Conservation (phyloP, 2,329 filamentous ascomycete genomes). For the Sporothrix inflata region DNA sequence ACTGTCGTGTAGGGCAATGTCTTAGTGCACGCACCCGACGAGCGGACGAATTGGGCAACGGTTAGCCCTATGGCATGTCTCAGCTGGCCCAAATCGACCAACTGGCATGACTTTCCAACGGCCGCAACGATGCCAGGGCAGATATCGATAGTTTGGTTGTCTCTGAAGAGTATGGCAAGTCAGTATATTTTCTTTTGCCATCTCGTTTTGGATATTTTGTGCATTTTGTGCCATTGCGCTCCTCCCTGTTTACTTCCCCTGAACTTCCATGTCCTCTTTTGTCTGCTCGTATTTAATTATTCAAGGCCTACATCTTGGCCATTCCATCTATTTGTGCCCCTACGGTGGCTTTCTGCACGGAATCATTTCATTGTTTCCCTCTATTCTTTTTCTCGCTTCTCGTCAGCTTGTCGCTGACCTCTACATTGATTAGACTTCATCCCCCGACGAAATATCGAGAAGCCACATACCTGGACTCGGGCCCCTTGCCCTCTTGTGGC, state of each 20-base stretch:
- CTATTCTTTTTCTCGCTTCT: not conserved
- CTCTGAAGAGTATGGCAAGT: not conserved
- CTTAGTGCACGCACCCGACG: not conserved
- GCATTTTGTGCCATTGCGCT: not conserved
- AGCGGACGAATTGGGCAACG: not conserved
- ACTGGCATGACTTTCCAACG: constrained; percentile 1
- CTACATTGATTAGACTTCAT: not conserved
- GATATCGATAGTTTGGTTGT: not conserved
- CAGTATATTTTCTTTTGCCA: not conserved
- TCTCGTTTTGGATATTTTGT: not conserved
- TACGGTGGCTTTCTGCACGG: not conserved
- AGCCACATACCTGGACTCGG: constrained; percentile 1
- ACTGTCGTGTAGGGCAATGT: not conserved
- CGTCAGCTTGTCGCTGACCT: not conserved
- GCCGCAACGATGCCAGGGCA: not conserved
- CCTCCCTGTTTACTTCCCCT: not conserved
- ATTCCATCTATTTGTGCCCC: not conserved
- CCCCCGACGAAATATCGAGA: not conserved
- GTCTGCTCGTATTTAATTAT: not conserved
- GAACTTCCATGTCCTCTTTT: not conserved
- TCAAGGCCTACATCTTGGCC: not conserved
- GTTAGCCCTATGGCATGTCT: not conserved
- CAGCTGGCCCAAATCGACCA: not conserved
- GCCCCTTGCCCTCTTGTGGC: not conserved
- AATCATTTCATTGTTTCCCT: not conserved